Evolutionary conservation across 139 green algal species (phyloP).

Genomic region (Chlorella vulgaris): DNA sequence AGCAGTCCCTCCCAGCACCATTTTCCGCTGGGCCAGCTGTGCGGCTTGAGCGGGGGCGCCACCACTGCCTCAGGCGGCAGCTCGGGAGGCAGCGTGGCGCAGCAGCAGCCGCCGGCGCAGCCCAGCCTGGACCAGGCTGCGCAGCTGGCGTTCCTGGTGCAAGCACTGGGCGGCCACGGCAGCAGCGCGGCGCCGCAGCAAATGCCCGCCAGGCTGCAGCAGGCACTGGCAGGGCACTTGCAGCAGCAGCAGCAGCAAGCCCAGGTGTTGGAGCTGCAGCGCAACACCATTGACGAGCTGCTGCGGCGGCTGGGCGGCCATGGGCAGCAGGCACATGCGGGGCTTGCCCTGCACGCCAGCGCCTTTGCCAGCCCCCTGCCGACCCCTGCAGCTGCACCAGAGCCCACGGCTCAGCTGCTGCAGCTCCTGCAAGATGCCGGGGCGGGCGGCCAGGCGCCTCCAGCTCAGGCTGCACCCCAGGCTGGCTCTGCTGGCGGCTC

Average conservation of each 20-base stretch:
- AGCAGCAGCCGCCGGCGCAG: background rate
- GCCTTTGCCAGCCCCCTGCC: background rate
- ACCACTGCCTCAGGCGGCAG: no score
- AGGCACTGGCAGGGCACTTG: background rate
- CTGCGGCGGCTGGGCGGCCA: background rate
- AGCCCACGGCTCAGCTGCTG: slow-evolving; percentile 13
- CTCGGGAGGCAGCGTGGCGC: no score
- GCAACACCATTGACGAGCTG: background rate
- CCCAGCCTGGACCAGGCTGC: background rate
- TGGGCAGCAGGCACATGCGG: background rate
- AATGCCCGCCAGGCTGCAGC: background rate
- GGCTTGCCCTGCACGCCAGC: background rate
- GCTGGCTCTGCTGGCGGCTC: background rate
- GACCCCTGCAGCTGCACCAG: background rate
- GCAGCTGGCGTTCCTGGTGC: background rate
- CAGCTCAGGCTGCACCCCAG: background rate
- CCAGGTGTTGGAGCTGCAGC: background rate
- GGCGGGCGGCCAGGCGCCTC: background rate
- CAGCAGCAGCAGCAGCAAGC: slow-evolving; percentile 1
- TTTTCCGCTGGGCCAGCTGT: background rate
- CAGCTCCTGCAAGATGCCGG: slow-evolving; percentile 8
- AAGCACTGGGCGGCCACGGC: background rate
- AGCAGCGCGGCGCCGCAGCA: background rate
- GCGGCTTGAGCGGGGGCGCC: background rate
- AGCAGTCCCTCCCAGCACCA: background rate